These are phyloP conservation scores for Penicillium sp. DNA, from an alignment of 2,329 filamentous ascomycete species.

Conservation along the genomic window DNA sequence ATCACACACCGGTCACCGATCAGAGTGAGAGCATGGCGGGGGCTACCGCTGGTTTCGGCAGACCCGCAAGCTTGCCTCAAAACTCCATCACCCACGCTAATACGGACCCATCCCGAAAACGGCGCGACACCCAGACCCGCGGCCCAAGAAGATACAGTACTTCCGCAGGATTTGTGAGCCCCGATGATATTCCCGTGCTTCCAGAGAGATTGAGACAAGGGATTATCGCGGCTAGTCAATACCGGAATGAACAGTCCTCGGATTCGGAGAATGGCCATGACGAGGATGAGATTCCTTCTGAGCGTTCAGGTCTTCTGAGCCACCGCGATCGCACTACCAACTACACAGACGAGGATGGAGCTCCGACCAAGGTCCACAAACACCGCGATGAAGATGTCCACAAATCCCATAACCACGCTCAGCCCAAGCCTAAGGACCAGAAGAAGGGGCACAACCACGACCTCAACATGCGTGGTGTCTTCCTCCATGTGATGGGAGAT, in stretches of 20 bases:
- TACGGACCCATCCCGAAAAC: conserved; percentile 31
- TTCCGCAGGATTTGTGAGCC: conserved; percentile 57
- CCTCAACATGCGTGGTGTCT: conserved; percentile 86
- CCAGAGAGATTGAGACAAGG: conserved; percentile 88
- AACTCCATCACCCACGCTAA: conserved; percentile 30
- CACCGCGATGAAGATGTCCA: conserved; percentile 50
- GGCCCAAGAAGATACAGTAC: conserved; percentile 42
- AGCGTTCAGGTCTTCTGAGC: conserved; percentile 39
- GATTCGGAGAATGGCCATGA: conserved; percentile 57
- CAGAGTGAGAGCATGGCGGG: not conserved
- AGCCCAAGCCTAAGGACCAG: conserved; percentile 63
- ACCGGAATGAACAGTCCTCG: conserved; percentile 53
- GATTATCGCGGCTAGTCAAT: conserved; percentile 79
- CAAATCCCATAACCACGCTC: conserved; percentile 71
- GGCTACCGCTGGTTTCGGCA: not conserved
- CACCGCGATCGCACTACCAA: conserved; percentile 42
- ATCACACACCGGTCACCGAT: not conserved
- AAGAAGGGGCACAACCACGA: conserved; percentile 55
- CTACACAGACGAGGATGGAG: conserved; percentile 32
- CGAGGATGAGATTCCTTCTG: conserved; percentile 52
- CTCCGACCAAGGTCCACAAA: conserved; percentile 14
- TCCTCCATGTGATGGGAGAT: conserved; percentile 59
- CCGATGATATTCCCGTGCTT: conserved; percentile 76
- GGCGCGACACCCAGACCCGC: conserved; percentile 28
- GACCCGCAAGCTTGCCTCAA: conserved; percentile 22